Evolutionary conservation across 176 grass and related monocot species (phyloP).

Genomic region (Triticum monococcum): DNA sequence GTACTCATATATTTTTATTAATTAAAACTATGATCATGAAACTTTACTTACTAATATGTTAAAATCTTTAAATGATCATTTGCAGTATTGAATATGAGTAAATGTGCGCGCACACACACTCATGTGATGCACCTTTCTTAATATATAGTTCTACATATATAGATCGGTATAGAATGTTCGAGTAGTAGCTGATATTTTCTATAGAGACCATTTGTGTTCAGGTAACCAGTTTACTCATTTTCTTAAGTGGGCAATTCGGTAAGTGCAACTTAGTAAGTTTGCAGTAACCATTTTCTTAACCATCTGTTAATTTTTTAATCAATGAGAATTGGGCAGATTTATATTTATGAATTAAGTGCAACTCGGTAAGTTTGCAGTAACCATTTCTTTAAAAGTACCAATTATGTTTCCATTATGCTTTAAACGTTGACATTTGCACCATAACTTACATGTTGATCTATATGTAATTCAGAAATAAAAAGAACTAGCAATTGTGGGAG

Average conservation of each 20-base stretch:
- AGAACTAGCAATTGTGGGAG: neutral
- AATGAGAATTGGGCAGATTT: too few species aligned
- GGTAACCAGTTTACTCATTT: neutral
- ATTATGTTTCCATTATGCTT: neutral
- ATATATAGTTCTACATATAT: neutral
- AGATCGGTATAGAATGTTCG: neutral
- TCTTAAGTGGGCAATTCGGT: neutral
- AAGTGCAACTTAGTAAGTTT: neutral
- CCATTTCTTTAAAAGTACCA: neutral
- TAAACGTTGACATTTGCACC: neutral
- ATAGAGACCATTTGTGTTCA: neutral
- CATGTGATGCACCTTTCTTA: neutral
- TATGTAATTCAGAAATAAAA: slow-evolving; percentile 25
- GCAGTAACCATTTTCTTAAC: neutral
- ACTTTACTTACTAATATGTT: too few species aligned
- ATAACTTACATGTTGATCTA: neutral
- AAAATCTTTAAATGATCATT: too few species aligned
- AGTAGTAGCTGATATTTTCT: neutral
- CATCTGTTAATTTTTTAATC: too few species aligned
- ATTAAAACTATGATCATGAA: too few species aligned
- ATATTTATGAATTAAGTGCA: neutral
- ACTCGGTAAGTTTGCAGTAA: neutral
- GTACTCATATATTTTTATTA: too few species aligned
- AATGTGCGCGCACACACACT: neutral
- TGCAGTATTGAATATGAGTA: too few species aligned